Base-by-base conservation (phyloP, 1,139 yeast species). In the Candida buenavistaensis region DNA sequence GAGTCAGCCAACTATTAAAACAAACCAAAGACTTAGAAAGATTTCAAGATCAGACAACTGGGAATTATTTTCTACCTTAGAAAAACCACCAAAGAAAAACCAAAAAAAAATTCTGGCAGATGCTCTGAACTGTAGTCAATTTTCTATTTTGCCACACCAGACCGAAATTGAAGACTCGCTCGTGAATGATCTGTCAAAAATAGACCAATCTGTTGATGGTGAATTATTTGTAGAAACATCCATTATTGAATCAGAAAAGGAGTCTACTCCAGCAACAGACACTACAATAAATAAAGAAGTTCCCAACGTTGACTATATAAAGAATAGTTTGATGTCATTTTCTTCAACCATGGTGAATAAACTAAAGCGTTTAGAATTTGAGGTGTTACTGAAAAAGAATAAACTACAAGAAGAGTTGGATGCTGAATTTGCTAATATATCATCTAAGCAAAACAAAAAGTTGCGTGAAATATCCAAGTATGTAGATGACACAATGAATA, bases 351-450 rank as follows among this genome's bases (percentile, higher is more conserved):
- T 52, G 25, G 28, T 51, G 6, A 34, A 40, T 6, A 42, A 46
- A 29, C 38, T 54, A 25, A 44, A 44, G 29, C 8, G 21, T 4
- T 36, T 53, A 23, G 54, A 53, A 33, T 27, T 21, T 11, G 40
- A 44, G 21, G 33, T 50, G 3, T 15, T 45, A 5, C 25, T 40
- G 10, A 41, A 40, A 26, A 40, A 41, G 28, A 39, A 36, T 12
- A 44, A 44, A 26, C 38, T 52, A 30, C 44, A 44, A 32, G 14
- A 28, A 15, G 43, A 48, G 23, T 33, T 51, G n/a, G 46, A 49
- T 12, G 9, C 26, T 4, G 47, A 44, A 14, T 42, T 51, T 24
- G 37, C 43, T 3, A 31, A 30, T 20, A 33, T 50, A 17, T 35
- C 36, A 25, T 13, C 12, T 8, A 30, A 24, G 12, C 45, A 43